These are phyloP conservation scores for Pythium scleroteichum DNA, from an alignment of 352 stramenopile species.

Conservation along the genomic window DNA sequence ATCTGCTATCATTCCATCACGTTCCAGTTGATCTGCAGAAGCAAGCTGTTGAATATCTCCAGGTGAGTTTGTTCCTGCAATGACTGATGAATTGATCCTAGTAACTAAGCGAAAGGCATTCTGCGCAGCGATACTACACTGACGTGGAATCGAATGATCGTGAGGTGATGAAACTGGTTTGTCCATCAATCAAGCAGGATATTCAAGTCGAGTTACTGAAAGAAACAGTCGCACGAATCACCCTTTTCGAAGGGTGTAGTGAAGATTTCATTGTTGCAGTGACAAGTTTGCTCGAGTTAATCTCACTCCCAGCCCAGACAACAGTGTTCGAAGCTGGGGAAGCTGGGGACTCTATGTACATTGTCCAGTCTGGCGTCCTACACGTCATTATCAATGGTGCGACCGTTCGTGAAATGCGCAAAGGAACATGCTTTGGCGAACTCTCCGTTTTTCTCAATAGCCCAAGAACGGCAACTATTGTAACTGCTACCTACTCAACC, in stretches of 20 bases:
- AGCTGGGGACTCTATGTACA: constrained; percentile 72
- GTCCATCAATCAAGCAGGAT: constrained; percentile 71
- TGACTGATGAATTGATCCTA: background rate
- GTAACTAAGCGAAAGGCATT: background rate
- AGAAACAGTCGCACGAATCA: constrained; percentile 45
- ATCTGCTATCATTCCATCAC: constrained; percentile 66
- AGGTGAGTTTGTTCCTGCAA: constrained; percentile 24
- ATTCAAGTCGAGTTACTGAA: constrained; percentile 74
- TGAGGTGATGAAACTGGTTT: constrained; percentile 67
- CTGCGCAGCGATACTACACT: constrained; percentile 55
- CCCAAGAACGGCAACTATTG: constrained; percentile 52
- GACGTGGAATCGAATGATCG: constrained; percentile 72
- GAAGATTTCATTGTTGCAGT: constrained; percentile 60
- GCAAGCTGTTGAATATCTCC: constrained; percentile 69
- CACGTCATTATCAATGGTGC: constrained; percentile 54
- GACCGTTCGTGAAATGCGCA: constrained; percentile 71
- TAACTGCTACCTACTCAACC: constrained; percentile 65
- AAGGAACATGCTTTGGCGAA: constrained; percentile 71
- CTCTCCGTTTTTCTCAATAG: constrained; percentile 66
- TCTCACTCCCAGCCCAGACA: constrained; percentile 57
- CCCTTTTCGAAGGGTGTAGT: constrained; percentile 58
- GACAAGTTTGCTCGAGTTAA: constrained; percentile 64
- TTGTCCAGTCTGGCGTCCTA: constrained; percentile 70
- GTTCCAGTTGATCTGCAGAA: constrained; percentile 56
- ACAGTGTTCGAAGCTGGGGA: constrained; percentile 59